phyloP scores from a whole-genome alignment of 345 rosid genomes.

The Litchi chinensis region DNA sequence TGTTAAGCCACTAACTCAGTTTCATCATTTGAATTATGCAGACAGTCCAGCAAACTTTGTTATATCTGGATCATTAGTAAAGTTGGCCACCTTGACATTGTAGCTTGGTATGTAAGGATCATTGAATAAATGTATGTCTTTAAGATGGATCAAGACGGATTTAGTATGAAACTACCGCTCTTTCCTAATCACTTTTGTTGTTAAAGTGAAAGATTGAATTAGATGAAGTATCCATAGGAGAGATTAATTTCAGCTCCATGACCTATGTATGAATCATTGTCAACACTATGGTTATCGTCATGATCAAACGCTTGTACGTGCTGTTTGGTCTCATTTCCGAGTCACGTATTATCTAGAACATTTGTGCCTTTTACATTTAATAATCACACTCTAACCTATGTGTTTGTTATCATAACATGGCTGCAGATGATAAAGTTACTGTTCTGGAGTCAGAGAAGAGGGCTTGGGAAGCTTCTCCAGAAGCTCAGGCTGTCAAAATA shows the following conservation, averaged over 20 bases:
- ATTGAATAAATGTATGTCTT: not conserved
- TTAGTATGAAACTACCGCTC: not conserved
- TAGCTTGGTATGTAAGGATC: not conserved
- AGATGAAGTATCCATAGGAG: not conserved
- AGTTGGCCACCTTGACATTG: not conserved
- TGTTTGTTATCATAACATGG: constrained; percentile 13
- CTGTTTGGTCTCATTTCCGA: not conserved
- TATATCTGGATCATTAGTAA: no score
- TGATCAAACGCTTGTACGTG: constrained; percentile 2
- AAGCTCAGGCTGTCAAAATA: constrained; percentile 74
- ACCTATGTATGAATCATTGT: not conserved
- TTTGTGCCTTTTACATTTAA: not conserved
- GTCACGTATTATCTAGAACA: not conserved
- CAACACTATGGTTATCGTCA: not conserved
- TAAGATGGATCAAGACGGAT: not conserved
- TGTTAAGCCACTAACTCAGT: no score
- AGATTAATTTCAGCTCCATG: not conserved
- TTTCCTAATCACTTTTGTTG: not conserved
- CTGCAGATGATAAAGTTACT: constrained; percentile 85
- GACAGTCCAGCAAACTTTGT: no score
- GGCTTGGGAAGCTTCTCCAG: constrained; percentile 72
- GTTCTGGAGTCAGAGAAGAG: constrained; percentile 81
- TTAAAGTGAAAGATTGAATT: not conserved
- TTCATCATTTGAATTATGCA: no score
- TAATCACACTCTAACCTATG: constrained; percentile 1